Base-by-base conservation (phyloP, 805 yeast genomes). In the Ogataea minuta region DNA sequence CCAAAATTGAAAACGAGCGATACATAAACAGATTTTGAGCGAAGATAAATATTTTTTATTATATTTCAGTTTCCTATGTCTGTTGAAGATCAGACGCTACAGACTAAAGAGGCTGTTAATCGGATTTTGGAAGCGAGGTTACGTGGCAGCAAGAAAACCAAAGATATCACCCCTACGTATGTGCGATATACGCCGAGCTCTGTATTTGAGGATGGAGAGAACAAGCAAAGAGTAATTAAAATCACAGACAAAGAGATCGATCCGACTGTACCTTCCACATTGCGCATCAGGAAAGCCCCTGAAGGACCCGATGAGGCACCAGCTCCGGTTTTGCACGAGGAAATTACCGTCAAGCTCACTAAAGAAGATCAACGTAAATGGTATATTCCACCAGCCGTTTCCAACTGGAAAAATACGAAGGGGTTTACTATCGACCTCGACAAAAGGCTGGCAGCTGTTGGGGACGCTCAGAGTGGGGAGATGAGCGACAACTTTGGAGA, bases 391-490 rank as follows among this genome's bases (percentile, higher is more conserved):
- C 81, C 95, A 0, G 87, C 95, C 1, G 76, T 91, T 0, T 91
- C 98, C 1, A 88, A 87, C 59, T 93, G 98, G 97, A 90, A 89
- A 60, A 93, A 93, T 60, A 86, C 90, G 12, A 84, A 85, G 50
- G 97, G 98, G 1, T 87, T 79, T 56, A 79, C 95, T 1, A 81
- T 90, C 31, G 79, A 84, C 1, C 61, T 90, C 28, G 95, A 89
- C 39, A 85, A 84, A 53, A 68, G 97, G 43, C 67, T 86, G 39
- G 81, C 82, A 1, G 71, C 78, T 2, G 72, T 74, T 10, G 63
- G 70, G 2, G 62, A 59, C 21, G 62, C 64, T 6, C 53, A 57
- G 24, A 63, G 60, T 10, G 62, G 49, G 12, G 62, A 67, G 14
- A 71, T 81, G 36, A 71, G 76, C 42, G 76, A 77, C 39, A 78